Percentiles rank a stretch among this genome's conserved stretches.
phyloP scores from a whole-genome alignment of 1,139 yeast species.

The Saccharomyces pastorianus region DNA sequence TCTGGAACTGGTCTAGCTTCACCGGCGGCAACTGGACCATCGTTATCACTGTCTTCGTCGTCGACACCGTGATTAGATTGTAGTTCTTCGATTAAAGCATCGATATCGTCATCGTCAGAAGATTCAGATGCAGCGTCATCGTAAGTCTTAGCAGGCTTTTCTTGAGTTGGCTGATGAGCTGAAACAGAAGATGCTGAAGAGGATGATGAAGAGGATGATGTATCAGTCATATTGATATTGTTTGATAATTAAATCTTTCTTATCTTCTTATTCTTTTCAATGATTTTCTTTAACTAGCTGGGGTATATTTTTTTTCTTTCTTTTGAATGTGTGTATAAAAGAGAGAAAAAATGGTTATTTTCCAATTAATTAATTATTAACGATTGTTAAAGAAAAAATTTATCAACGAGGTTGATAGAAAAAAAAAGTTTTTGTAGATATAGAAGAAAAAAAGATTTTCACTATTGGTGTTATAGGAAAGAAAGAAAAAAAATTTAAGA shows the following conservation, averaged over 20 bases:
- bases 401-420: slow-evolving; percentile 1
- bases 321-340: neutral
- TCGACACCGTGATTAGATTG: slow-evolving; percentile 70
- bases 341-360: neutral
- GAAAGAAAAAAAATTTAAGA: neutral
- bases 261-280: neutral
- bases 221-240: neutral
- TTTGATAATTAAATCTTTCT: neutral
- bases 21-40: slow-evolving; percentile 33
- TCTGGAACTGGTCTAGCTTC: slow-evolving; percentile 66
- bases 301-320: neutral
- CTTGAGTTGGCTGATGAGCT: slow-evolving; percentile 1
- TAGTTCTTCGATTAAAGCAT: slow-evolving; percentile 75
- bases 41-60: slow-evolving; percentile 45
- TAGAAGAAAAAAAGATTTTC: slow-evolving; percentile 1
- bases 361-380: neutral
- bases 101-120: slow-evolving; percentile 74
- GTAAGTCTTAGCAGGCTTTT: slow-evolving; percentile 1
- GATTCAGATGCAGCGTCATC: slow-evolving; percentile 35
- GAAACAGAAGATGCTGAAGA: neutral
- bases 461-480: neutral
- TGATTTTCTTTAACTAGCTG: neutral
- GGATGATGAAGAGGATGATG: neutral
- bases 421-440: slow-evolving; percentile 1
- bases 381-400: neutral